Conservation (phyloP, 2,329 filamentous ascomycete species). For the Fusarium subglutinans region DNA sequence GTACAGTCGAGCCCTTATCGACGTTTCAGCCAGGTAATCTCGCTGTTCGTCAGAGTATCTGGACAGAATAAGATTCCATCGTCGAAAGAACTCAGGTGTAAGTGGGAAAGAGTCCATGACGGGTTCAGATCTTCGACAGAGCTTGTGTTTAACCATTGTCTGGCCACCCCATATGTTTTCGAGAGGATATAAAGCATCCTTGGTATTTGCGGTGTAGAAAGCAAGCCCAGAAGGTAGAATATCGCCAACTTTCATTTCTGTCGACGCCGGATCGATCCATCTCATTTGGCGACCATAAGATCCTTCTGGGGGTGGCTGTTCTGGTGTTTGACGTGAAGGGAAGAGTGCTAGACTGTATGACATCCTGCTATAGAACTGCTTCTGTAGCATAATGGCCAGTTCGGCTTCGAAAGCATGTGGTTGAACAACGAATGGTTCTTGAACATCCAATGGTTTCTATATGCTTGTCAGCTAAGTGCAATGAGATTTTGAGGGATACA, state of each 20-base stretch:
- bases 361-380: background rate
- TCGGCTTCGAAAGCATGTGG: background rate
- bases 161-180: background rate
- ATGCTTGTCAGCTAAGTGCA: background rate
- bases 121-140: accelerated
- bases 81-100: background rate
- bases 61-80: background rate
- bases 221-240: background rate
- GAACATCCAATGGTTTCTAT: background rate
- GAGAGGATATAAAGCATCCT: accelerated
- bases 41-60: background rate
- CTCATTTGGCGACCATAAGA: background rate
- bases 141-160: background rate
- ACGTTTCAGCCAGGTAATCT: background rate
- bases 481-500: accelerated
- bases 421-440: background rate
- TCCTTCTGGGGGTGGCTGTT: background rate
- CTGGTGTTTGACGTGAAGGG: accelerated
- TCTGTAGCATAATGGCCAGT: background rate
- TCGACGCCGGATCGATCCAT: accelerated
- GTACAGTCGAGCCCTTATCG: background rate
- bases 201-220: accelerated
- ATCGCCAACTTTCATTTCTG: background rate
- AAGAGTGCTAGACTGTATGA: background rate
- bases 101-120: accelerated